Base-by-base conservation (phyloP, 2,329 filamentous ascomycete genomes). In the Phialophora expanda region DNA sequence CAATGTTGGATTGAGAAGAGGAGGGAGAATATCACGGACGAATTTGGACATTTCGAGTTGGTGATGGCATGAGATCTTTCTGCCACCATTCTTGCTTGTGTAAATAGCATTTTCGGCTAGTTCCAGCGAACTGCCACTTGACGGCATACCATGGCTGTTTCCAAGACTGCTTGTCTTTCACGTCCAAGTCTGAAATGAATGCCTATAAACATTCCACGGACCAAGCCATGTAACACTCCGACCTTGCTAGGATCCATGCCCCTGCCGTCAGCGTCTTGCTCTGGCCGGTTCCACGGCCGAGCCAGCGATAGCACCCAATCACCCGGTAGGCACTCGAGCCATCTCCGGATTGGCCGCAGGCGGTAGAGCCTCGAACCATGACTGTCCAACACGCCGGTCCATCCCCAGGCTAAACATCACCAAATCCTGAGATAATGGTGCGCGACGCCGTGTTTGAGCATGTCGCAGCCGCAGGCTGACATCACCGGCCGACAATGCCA, bases 1-100 rank as follows among this genome's bases (percentile, higher is more conserved):
- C n/a, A 76, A 80, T 61, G 74, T 81, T 22, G 78, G 78, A 6
- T 71, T 82, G 30, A 67, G 66, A 54, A 68, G 67, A 64, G 67
- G 67, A n/a, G 63, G 67, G 4, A 69, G 67, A 48, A 64, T 66
- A 17, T 67, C 65, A 24, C 66, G 67, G 48, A 65, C 67, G 24
- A 56, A 67, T 55, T 66, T 69, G 58, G 67, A 69, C 50, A 67
- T 69, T 60, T 54, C 65, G 53, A 65, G 62, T 64, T 69, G 67
- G 67, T 69, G 65, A 67, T 53, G 44, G 26, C 63, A 62, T 8
- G 11, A n/a, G 28, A n/a, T 22, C n/a, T 5, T 50, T 17, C 51
- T 46, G 53, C 41, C n/a, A 59, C 14, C 17, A 46, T 63, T 60
- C 60, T 51, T 66, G 46, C 12, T 51, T 63, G 59, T 66, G 60